Base-by-base conservation (phyloP, 2,329 filamentous ascomycete genomes). In the Monosporascus sp. region DNA sequence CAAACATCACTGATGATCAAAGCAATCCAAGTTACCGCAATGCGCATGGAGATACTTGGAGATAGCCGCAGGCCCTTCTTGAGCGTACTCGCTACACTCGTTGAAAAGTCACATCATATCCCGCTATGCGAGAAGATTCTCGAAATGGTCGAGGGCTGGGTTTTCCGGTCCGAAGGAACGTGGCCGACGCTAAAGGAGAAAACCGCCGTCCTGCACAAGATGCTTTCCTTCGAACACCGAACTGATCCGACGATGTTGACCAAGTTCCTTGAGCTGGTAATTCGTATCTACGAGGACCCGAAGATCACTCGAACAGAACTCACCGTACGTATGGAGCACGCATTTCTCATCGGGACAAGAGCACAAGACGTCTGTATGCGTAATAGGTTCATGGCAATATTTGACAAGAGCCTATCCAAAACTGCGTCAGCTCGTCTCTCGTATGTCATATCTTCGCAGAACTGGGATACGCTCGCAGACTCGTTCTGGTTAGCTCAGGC, bases 171-270 rank as follows among this genome's bases (percentile, higher is more conserved):
- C 0, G 92, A 90, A 54, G 94, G 96, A 58, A 94, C 91, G 2
- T 97, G 94, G 80, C 94, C 94, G 0, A 99, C 94, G 0, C 79
- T 99, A 1, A 99, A 99, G 70, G 95, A 99, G 72, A 99, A 99
- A 76, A 97, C 93, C 0, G 95, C 95, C 1, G 94, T 99, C 1
- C 75, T 99, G n/a, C 92, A 96, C 64, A 99, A 99, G 74, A 99
- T 99, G 94, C 76, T 97, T 17, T 86, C 92, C 0, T 99, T 99
- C 62, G 94, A 99, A 71, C 85, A 89, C 53, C 83, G 94, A 39
- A 74, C 81, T 27, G 93, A 97, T 66, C 83, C 86, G 35, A 90
- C 87, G 0, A 86, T 99, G 74, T 78, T 99, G 53, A 91, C 87
- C 61, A 93, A 93, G 67, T 99, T 97, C 74, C 78, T 99, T 54